Evolutionary conservation across 768 basidiomycete genomes (phyloP).

Genomic region (Lactarius psammicola): DNA sequence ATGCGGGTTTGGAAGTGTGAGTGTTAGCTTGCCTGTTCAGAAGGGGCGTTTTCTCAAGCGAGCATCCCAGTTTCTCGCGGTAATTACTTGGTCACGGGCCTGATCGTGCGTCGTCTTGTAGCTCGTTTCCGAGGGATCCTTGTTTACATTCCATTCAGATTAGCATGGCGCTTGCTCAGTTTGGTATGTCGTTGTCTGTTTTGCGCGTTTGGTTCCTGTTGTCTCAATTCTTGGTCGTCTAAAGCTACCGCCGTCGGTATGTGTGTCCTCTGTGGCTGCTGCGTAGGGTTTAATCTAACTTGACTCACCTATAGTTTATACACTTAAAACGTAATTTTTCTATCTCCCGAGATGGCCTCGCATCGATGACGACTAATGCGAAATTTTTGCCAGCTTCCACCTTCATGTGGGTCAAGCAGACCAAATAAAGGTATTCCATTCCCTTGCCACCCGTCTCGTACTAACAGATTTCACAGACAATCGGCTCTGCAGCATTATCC

Average conservation of each 20-base stretch:
- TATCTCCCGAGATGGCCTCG: neutral
- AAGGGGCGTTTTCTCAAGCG: neutral
- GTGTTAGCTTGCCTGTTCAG: neutral
- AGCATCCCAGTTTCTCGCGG: slow-evolving; percentile 22
- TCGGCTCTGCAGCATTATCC: slow-evolving; percentile 51
- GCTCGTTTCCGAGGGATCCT: neutral
- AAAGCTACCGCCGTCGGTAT: slow-evolving; percentile 18
- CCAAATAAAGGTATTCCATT: slow-evolving; percentile 45
- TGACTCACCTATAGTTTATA: slow-evolving; percentile 38
- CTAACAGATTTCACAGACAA: slow-evolving; percentile 34
- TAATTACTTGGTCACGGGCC: slow-evolving; percentile 22
- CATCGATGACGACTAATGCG: neutral
- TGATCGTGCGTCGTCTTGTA: slow-evolving; percentile 22
- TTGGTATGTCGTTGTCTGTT: slow-evolving; percentile 20
- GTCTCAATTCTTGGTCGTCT: neutral
- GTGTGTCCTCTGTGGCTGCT: neutral
- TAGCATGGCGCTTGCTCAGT: slow-evolving; percentile 23
- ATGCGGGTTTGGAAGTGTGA: slow-evolving; percentile 30
- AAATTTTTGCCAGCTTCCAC: slow-evolving; percentile 37
- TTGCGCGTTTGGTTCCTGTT: neutral
- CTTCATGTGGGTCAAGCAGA: slow-evolving; percentile 43
- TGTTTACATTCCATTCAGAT: slow-evolving; percentile 20
- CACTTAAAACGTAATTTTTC: slow-evolving; percentile 43
- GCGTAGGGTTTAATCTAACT: neutral
- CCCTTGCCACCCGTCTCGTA: neutral